Percentiles rank a stretch among this genome's conserved stretches.
phyloP scores from a whole-genome alignment of 2,329 filamentous ascomycete species.

The Bipolaris gigantea region DNA sequence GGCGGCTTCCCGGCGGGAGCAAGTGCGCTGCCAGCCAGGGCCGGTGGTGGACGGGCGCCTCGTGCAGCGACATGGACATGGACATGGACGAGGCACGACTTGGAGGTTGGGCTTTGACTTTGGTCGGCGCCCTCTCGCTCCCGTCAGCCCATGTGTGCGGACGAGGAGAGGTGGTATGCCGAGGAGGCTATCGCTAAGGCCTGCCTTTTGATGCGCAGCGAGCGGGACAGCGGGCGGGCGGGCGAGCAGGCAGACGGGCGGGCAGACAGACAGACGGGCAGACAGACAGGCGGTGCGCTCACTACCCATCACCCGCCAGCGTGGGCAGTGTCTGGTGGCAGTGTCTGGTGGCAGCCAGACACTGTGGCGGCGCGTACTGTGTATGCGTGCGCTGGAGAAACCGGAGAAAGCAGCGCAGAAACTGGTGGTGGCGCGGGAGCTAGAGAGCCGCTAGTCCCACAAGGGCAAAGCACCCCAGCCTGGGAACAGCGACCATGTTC shows the following conservation, averaged over 20 bases:
- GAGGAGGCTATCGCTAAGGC: neutral
- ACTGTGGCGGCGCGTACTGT: too few species aligned
- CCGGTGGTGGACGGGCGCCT: too few species aligned
- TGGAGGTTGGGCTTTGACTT: neutral
- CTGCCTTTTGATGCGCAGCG: neutral
- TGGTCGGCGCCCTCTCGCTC: neutral
- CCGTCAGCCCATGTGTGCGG: neutral
- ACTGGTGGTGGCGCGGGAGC: conserved; percentile 27
- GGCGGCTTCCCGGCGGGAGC: neutral
- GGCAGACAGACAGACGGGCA: too few species aligned
- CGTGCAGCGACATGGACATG: neutral
- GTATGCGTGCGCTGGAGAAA: conserved; percentile 27
- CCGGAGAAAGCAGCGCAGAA: conserved; percentile 37
- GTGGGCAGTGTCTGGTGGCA: too few species aligned
- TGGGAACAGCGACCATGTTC: conserved; percentile 23
- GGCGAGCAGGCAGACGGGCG: too few species aligned
- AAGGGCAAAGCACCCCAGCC: conserved; percentile 18
- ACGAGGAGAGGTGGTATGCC: neutral
- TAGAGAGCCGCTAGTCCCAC: conserved; percentile 13
- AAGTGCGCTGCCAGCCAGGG: too few species aligned
- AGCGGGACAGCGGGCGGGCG: too few species aligned
- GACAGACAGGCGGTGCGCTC: too few species aligned
- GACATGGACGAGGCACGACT: too few species aligned
- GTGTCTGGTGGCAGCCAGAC: too few species aligned
- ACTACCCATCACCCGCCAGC: too few species aligned